A percentile compares a stretch with the other conserved stretches of the same genome.
phyloP scores from a whole-genome alignment of 192 early-diverging fungal species.

The Podila horticola region DNA sequence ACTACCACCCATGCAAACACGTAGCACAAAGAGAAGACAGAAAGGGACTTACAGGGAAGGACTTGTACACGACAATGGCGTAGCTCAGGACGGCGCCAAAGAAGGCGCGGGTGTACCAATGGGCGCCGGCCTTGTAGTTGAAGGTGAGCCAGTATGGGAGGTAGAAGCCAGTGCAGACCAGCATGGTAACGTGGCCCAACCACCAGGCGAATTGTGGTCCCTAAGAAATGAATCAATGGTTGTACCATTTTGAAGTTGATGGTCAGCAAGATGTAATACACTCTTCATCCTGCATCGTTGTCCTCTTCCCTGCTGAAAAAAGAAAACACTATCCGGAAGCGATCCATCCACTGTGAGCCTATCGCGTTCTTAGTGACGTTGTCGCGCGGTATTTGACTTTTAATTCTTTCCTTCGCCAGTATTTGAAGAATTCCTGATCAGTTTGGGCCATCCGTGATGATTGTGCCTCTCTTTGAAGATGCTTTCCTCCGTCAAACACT shows the following conservation, averaged over 20 bases:
- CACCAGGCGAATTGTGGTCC: conserved; percentile 65
- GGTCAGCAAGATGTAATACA: not conserved
- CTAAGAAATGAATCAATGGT: conserved; percentile 23
- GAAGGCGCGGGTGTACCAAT: conserved; percentile 70
- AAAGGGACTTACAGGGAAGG: conserved; percentile 71
- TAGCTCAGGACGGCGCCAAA: conserved; percentile 76
- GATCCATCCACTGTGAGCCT: too few relatives aligned
- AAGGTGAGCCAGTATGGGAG: conserved; percentile 54
- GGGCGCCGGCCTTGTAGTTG: conserved; percentile 42
- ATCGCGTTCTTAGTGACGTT: too few relatives aligned
- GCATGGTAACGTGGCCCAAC: conserved; percentile 56
- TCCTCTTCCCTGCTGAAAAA: not conserved
- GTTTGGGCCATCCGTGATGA: too few relatives aligned
- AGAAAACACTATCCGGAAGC: not conserved
- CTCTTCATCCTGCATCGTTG: not conserved
- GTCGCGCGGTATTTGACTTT: too few relatives aligned
- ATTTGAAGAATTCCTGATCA: too few relatives aligned
- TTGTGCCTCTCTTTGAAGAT: too few relatives aligned
- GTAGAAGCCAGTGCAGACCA: conserved; percentile 55
- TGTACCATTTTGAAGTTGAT: too few relatives aligned
- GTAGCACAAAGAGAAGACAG: conserved; percentile 7
- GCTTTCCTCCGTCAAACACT: too few relatives aligned
- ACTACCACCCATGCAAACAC: not conserved
- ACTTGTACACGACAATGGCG: conserved; percentile 82
- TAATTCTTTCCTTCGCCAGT: too few relatives aligned